Evolutionary conservation across 2,329 filamentous ascomycete species (phyloP), one percentile per base, ranked within the genome.

Genomic region (Epichloe typhina): DNA sequence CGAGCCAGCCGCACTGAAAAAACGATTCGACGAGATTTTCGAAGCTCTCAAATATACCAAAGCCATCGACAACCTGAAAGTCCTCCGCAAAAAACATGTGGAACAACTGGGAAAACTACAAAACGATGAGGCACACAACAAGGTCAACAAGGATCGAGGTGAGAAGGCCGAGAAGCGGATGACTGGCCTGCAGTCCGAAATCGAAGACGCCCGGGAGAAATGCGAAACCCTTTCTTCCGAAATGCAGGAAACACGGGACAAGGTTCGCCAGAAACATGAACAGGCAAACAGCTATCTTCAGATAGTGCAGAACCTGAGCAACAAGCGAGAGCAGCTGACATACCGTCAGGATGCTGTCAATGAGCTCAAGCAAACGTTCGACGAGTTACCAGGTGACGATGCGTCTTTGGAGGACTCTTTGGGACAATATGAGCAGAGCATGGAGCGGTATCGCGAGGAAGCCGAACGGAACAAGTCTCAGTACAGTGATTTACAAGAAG

Each of bases 21-120:
- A 94, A 66, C 85, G 83, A 49, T 98, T 98, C 54, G 93, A 98
- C 62, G 88, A 95, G 64, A 98, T 98, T 11, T 98, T 98, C 58
- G 93, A 97, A 68, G 93, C 93, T 1, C 75, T 88, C 68, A 96
- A 95, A 64, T 98, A 97, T 67, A 95, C 90, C 36, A 96, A 95
- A 62, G 93, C 90, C 17, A 95, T 98, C 53, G 90, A 96, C 44
- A 95, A 95, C 64, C 86, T 98, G 64, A 96, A 95, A 63, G 66
- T 82, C 9, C 74, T 97, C 47, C 78, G 84, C 39, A 98, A 97
- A 97, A 84, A 83, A 56, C 84, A 95, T 57, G 84, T 83, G 37
- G 82, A 86, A 55, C 78, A 91, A 54, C 75, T 97, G 9, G 77
- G 73, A 15, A 79, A 83, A 54, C 76, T 85, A 52, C 88, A 87